Evolutionary conservation across 768 basidiomycete species (phyloP), one percentile per base, ranked within the genome.

Genomic region (Amanita jacksonii): DNA sequence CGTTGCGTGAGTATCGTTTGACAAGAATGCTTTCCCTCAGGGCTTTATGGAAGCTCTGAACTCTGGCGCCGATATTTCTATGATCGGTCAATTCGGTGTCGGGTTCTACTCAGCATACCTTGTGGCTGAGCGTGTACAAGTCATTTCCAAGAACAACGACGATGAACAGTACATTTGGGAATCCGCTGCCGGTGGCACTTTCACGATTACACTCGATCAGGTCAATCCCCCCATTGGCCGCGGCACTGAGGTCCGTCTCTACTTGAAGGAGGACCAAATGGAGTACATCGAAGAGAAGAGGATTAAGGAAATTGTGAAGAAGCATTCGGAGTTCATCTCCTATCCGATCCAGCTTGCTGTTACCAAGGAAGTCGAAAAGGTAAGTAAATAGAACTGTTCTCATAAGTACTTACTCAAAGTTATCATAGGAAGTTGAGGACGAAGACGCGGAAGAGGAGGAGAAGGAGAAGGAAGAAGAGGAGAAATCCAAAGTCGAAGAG

Each of bases 161-260:
- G 94, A 98, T 63, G 96, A 98, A 70, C 94, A 98, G 68, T 98
- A 99, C 73, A 92, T 99, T 67, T 99, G 94, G 96, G 94, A 99
- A 76, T 99, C 94, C n/a, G 85, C 96, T 51, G 94, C 94, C 24
- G 96, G 94, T 61, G 96, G 94, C 45, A 99, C 94, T 41, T 99
- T 98, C 74, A 98, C 96, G 59, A 96, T 99, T 71, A 96, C 93
- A 38, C 83, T 70, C 47, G 94, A 98, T 65, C 87, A 80, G 49
- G 68, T 83, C 62, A 93, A 93, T 72, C 81, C 85, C 18, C 76
- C 87, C 52, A 77, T 99, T 45, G 89, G 87, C 46, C 93, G 96
- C 62, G 94, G 96, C 68, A 83, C 86, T 38, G 88, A 94, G 67
- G 77, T 94, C 57, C 82, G 82, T 52, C 81, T 94, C 49, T 89